phyloP scores from a whole-genome alignment of 2,329 filamentous ascomycete species.

The Talaromyces sp. region DNA sequence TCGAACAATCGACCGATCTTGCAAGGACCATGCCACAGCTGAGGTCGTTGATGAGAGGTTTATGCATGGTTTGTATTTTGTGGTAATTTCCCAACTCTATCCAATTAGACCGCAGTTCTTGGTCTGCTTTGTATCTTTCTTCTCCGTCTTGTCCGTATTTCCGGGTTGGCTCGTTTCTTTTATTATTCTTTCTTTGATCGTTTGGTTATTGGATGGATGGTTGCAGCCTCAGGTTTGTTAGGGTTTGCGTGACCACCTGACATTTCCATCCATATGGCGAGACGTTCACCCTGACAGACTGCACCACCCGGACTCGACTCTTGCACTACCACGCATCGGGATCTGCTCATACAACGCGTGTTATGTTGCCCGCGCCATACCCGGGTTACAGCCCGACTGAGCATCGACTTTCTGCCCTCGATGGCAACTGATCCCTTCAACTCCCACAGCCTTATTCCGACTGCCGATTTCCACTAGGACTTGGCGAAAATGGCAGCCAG shows the following conservation, averaged over 20 bases:
- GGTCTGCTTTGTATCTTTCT: neutral
- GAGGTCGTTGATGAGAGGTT: neutral
- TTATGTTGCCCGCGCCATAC: neutral
- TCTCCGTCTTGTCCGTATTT: neutral
- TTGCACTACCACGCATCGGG: neutral
- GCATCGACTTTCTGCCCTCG: neutral
- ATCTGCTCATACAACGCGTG: neutral
- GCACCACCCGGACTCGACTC: neutral
- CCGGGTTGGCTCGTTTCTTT: neutral
- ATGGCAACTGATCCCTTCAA: neutral
- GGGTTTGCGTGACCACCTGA: constrained; percentile 2
- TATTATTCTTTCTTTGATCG: neutral
- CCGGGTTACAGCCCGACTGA: neutral
- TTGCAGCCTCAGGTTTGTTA: neutral
- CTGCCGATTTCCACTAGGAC: neutral
- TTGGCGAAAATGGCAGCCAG: constrained; percentile 30
- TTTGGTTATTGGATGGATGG: neutral
- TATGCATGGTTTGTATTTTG: neutral
- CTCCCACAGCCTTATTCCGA: neutral
- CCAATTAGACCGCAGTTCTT: neutral
- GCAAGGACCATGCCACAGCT: neutral
- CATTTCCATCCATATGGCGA: neutral
- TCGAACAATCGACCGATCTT: constrained; percentile 1
- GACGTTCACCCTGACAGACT: neutral
- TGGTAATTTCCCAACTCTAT: neutral